Conservation (phyloP, 148 eudicot genomes). For the Polygonum aviculare region DNA sequence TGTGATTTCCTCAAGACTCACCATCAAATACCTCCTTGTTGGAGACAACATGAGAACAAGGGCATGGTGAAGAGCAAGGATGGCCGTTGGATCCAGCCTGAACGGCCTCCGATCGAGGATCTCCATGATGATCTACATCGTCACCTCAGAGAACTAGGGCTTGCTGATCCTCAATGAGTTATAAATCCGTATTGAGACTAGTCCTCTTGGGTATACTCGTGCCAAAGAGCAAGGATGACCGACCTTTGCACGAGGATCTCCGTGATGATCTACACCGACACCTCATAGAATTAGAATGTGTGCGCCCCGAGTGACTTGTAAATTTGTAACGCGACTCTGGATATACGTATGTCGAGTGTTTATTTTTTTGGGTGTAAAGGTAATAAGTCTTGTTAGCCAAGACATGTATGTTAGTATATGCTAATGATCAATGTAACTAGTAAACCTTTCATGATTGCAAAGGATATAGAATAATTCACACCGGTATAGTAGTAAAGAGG, state of each 20-base stretch:
- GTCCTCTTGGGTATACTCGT: no score
- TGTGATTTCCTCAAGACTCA: conserved; percentile 56
- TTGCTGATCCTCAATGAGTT: not conserved
- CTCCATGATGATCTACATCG: conserved; percentile 36
- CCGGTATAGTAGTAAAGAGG: not conserved
- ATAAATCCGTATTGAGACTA: no score
- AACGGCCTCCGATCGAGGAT: conserved; percentile 33
- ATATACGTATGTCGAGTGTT: not conserved
- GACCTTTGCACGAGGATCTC: conserved; percentile 33
- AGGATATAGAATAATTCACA: not conserved
- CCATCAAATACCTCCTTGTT: conserved; percentile 43
- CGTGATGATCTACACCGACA: conserved; percentile 34
- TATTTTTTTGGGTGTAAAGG: not conserved
- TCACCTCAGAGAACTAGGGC: conserved; percentile 35
- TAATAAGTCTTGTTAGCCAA: not conserved
- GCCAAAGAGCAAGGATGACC: conserved; percentile 30
- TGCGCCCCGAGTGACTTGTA: not conserved
- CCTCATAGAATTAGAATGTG: conserved; percentile 27
- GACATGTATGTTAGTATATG: not conserved
- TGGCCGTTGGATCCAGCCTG: conserved; percentile 54
- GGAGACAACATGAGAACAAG: conserved; percentile 55
- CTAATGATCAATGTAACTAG: not conserved
- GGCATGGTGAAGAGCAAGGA: conserved; percentile 42
- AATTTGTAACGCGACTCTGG: not conserved
- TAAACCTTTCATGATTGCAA: not conserved